A percentile compares a stretch with the other conserved stretches of the same genome.
phyloP scores from a whole-genome alignment of 2,329 filamentous ascomycete genomes.

The Aspergillus uvarum region DNA sequence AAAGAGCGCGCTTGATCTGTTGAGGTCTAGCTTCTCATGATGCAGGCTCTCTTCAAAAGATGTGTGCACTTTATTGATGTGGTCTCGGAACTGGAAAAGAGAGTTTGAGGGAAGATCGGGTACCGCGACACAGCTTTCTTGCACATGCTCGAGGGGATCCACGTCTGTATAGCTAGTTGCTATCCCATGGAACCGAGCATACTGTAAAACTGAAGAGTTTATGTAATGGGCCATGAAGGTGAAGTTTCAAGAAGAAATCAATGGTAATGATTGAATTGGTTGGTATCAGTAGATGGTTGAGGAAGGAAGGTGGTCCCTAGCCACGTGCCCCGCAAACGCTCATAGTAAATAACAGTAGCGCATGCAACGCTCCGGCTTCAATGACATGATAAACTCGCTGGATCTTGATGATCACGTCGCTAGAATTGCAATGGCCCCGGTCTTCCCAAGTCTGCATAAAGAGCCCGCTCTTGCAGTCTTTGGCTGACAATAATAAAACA shows the following conservation, averaged over 20 bases:
- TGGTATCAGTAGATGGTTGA: background rate
- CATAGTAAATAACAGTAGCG: background rate
- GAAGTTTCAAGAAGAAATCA: background rate
- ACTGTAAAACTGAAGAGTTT: slow-evolving; percentile 46
- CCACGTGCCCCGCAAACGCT: background rate
- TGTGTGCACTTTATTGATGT: slow-evolving; percentile 14
- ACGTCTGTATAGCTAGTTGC: slow-evolving; percentile 38
- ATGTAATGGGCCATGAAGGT: slow-evolving; percentile 15
- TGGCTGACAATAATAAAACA: background rate
- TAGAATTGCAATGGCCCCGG: background rate
- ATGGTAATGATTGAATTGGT: background rate
- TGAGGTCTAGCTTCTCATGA: slow-evolving; percentile 37
- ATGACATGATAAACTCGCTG: background rate
- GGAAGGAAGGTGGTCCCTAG: background rate
- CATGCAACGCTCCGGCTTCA: background rate
- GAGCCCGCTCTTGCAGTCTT: background rate
- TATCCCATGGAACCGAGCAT: slow-evolving; percentile 49
- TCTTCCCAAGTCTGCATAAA: background rate
- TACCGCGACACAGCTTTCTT: slow-evolving; percentile 18
- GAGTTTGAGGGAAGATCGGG: slow-evolving; percentile 13
- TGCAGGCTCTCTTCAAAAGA: slow-evolving; percentile 13
- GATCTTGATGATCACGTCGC: background rate
- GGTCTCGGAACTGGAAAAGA: slow-evolving; percentile 17
- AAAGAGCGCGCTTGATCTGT: slow-evolving; percentile 29
- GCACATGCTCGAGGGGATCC: slow-evolving; percentile 22